Percentiles rank a stretch among this genome's conserved stretches.
These are phyloP conservation scores for Oxytropis ochrocephala DNA, from an alignment of 306 rosid genomes.

Conservation along the genomic window DNA sequence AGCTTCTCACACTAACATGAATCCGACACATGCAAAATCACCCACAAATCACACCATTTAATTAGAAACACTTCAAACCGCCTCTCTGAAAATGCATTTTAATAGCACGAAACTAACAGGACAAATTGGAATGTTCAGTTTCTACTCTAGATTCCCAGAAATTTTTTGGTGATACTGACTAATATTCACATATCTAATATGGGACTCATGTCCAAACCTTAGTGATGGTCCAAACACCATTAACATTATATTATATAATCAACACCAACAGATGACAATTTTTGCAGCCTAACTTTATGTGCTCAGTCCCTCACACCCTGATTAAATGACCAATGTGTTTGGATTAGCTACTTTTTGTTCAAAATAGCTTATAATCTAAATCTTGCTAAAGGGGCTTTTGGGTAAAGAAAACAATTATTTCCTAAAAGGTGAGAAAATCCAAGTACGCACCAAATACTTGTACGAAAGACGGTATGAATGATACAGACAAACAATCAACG, in stretches of 20 bases:
- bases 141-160: neutral
- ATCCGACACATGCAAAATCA: neutral
- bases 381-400: neutral
- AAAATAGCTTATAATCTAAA: neutral
- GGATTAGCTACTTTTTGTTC: neutral
- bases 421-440: neutral
- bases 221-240: neutral
- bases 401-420: neutral
- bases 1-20: neutral
- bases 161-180: neutral
- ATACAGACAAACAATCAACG: slow-evolving; percentile 8
- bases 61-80: neutral
- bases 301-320: neutral
- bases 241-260: neutral
- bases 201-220: neutral
- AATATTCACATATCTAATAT: neutral
- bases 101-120: neutral
- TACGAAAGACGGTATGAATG: neutral
- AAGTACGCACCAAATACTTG: neutral
- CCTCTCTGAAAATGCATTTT: neutral
- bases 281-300: neutral
- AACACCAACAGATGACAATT: neutral
- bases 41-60: neutral
- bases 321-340: neutral
- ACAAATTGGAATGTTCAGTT: neutral